Percentiles rank a stretch among this genome's conserved stretches.
These are phyloP conservation scores for Haplographium delicatum DNA, from an alignment of 495 filamentous ascomycete genomes.

Conservation along the genomic window DNA sequence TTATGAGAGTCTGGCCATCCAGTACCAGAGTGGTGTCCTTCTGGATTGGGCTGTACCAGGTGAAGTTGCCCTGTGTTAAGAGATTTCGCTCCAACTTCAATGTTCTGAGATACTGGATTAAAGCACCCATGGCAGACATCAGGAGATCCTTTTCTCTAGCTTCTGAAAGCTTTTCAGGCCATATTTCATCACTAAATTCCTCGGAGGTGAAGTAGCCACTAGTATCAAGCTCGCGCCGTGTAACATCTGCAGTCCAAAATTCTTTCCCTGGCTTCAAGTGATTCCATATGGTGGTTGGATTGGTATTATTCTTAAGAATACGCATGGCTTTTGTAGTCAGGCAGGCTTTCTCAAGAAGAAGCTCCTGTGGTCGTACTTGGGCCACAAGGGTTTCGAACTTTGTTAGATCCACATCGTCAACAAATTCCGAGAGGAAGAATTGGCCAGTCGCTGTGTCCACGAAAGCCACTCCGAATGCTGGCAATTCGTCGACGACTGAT, in stretches of 20 bases:
- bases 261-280: conserved; percentile 81
- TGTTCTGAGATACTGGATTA: conserved; percentile 79
- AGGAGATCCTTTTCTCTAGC: conserved; percentile 73
- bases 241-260: conserved; percentile 84
- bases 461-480: conserved; percentile 87
- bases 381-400: conserved; percentile 98
- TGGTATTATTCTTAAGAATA: conserved; percentile 95
- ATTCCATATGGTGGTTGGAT: conserved; percentile 93
- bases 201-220: conserved; percentile 71
- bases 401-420: conserved; percentile 89
- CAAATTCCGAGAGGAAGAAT: conserved; percentile 86
- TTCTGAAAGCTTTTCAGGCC: conserved; percentile 72
- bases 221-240: conserved; percentile 75
- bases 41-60: conserved; percentile 88
- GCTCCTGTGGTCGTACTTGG: conserved; percentile 82
- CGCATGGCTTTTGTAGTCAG: conserved; percentile 79
- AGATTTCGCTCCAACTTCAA: conserved; percentile 87
- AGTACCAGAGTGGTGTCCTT: conserved; percentile 90
- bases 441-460: conserved; percentile 95
- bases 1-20: conserved; percentile 95
- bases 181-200: conserved; percentile 60
- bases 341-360: conserved; percentile 83
- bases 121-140: conserved; percentile 90
- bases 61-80: conserved; percentile 86
- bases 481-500: conserved; percentile 64